Base-by-base conservation (phyloP, 192 early-diverging fungal species). In the Gigaspora rosea region DNA sequence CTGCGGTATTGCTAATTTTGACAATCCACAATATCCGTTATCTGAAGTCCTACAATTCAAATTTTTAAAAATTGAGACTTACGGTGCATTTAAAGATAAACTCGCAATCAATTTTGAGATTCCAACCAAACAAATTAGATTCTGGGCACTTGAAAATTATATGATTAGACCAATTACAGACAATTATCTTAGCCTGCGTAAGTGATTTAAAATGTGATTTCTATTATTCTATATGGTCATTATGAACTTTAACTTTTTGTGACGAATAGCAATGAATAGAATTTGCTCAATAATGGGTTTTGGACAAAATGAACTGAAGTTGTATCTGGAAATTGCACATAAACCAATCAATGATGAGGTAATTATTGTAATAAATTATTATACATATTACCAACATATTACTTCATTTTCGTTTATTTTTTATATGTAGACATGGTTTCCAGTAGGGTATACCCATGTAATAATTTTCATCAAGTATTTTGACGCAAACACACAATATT, bases 121-220 rank as follows among this genome's bases (percentile, higher is more conserved):
- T 66, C n/a, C 46, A 33, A 41, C 41, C 41, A 2, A 85, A 16
- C 81, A 86, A 50, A 85, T 96, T 64, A 88, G 95, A 12, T 78
- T 97, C 62, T 99, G 96, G 97, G 84, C 85, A 0, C 83, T 98
- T 76, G 90, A 93, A 16, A 91, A 91, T 20, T 89, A 96, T 8
- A 91, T 95, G 79, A 99, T 98, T 86, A 91, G 91, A 80, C 90
- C 92, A 18, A 87, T 93, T 61, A 78, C 85, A n/a, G 83, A 85
- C 27, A 51, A 78, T 10, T 85, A 92, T 59, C 67, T 81, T 49
- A 77, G 77, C 15, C 63, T 56, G 1, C 70, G 89, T 92, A 84
- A 73, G 86, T 78, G 4, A 56, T 56, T n/a, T 11, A 15, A 4
- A 56, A 0, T 18, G 2, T 56, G 2, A 56, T 56, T 41, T 7